Base-by-base conservation (phyloP, 2,329 filamentous ascomycete genomes). In the Mycosphaerella arachidis region DNA sequence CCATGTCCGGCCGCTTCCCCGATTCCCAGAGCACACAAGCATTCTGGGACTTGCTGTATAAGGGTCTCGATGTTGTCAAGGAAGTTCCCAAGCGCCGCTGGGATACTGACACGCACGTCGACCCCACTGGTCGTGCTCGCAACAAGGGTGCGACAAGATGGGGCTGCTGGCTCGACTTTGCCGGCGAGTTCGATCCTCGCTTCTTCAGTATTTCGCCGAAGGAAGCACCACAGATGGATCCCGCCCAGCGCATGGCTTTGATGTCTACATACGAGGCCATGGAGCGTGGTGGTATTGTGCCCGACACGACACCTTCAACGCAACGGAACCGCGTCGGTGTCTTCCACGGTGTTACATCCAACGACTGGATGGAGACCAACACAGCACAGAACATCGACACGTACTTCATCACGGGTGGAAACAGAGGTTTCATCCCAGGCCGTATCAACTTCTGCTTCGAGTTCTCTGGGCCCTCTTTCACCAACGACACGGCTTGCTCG, bases 171-270 rank as follows among this genome's bases (percentile, higher is more conserved):
- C 66, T 78, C 10, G 67, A 75, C 18, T 52, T 71, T 3, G 71
- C 76, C 0, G 75, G 71, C 0, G 45, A 68, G 1, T 79, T 79
- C 59, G 76, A 79, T 61, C 59, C 71, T 3, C 63, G 63, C 0
- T 75, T 77, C 57, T 78, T 78, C 65, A 73, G 75, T 53, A 77
- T 78, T 66, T 71, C 69, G 6, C 72, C 70, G 2, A 57, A 65
- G 12, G 68, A 72, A 55, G 67, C 68, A 33, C 56, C 62, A 18
- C 58, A 64, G 33, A 57, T 63, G 6, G 68, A 69, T 57, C 68
- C 68, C 7, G 54, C 57, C 10, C 59, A 63, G 52, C 63, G 70
- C 8, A 50, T 71, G 9, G 65, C 66, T 6, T 58, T 71, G 4
- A 48, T 68, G 18, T 69, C 68, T n/a, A 67, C 69, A 20, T 66